Conservation (phyloP, 164 flowering plant species). For the Sedum album region DNA sequence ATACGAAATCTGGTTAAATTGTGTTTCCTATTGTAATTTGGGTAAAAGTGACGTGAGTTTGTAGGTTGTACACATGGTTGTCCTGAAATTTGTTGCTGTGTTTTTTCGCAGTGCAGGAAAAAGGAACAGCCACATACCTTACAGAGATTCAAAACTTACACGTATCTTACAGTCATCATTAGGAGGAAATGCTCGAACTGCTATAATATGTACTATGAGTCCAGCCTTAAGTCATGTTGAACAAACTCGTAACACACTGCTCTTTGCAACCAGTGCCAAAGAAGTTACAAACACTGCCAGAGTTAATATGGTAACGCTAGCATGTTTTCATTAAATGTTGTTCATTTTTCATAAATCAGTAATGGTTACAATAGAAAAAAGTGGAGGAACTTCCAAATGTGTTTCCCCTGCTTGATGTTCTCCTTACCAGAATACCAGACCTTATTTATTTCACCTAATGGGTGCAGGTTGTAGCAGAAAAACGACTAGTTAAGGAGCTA, state of each 20-base stretch:
- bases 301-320: constrained; percentile 57
- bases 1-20: neutral
- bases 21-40: no score
- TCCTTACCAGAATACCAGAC: no score
- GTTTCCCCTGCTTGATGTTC: neutral
- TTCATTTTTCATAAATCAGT: neutral
- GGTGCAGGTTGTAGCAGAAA: constrained; percentile 65
- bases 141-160: constrained; percentile 83
- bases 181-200: constrained; percentile 89
- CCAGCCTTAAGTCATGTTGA: constrained; percentile 80
- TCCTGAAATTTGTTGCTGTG: constrained; percentile 2
- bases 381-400: no score
- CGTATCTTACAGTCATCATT: constrained; percentile 72
- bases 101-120: constrained; percentile 54
- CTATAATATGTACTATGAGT: constrained; percentile 83
- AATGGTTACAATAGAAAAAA: neutral
- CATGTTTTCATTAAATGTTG: neutral
- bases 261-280: constrained; percentile 79
- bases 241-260: constrained; percentile 72
- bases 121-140: constrained; percentile 60
- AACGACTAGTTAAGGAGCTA: constrained; percentile 51
- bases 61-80: neutral
- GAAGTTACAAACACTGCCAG: constrained; percentile 73
- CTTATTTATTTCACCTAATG: no score
- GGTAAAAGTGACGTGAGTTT: no score